phyloP scores from a whole-genome alignment of 176 grass and related monocot genomes.

The Oryza longistaminata region DNA sequence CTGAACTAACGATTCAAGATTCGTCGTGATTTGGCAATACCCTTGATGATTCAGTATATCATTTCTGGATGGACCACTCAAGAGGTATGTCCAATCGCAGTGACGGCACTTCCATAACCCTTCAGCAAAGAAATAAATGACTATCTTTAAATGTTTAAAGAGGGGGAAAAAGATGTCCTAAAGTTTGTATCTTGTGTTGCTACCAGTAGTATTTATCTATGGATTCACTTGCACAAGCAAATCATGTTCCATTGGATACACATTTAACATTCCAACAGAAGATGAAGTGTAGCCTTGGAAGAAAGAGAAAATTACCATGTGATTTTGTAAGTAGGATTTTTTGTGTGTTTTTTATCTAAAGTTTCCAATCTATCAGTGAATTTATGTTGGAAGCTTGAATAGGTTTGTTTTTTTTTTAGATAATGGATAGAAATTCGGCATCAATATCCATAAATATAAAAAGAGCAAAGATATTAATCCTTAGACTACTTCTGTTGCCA shows the following conservation, averaged over 20 bases:
- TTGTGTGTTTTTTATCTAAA: too few relatives aligned
- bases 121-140: conserved; percentile 67
- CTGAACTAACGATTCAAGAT: conserved; percentile 45
- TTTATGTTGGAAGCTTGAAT: too few relatives aligned
- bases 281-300: background rate
- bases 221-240: conserved; percentile 16
- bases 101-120: conserved; percentile 77
- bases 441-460: too few relatives aligned
- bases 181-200: background rate
- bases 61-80: conserved; percentile 46
- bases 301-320: too few relatives aligned
- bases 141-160: conserved; percentile 24
- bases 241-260: background rate
- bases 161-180: background rate
- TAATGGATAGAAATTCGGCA: too few relatives aligned
- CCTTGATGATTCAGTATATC: conserved; percentile 54
- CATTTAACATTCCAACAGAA: background rate
- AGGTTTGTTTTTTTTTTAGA: too few relatives aligned
- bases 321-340: too few relatives aligned
- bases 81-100: conserved; percentile 68
- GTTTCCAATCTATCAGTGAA: too few relatives aligned
- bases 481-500: too few relatives aligned
- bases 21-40: conserved; percentile 44
- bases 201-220: background rate
- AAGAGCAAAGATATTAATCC: background rate